Percentiles rank a stretch among this genome's conserved stretches.
These are phyloP conservation scores for Clarireedia homoeocarpa DNA, from an alignment of 2,329 filamentous ascomycete species.

Conservation along the genomic window DNA sequence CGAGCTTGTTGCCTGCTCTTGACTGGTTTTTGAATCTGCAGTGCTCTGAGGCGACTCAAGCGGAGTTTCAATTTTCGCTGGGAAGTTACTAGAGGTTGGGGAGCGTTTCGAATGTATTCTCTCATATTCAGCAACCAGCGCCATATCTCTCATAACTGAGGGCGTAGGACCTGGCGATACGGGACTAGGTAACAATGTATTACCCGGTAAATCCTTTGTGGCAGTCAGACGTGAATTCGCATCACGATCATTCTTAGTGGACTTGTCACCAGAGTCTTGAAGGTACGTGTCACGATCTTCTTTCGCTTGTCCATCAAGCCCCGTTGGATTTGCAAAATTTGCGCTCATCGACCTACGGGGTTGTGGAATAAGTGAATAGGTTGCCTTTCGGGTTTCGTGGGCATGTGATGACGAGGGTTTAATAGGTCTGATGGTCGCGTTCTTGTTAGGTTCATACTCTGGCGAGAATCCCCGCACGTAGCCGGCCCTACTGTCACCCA, in stretches of 20 bases:
- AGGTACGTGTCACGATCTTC: conserved; percentile 38
- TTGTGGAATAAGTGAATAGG: conserved; percentile 11
- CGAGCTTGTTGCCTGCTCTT: conserved; percentile 10
- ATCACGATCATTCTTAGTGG: conserved; percentile 38
- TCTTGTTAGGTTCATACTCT: conserved; percentile 65
- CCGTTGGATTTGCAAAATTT: conserved; percentile 2
- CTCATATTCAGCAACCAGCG: conserved; percentile 25
- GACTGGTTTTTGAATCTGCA: conserved; percentile 12
- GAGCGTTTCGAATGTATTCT: conserved; percentile 21
- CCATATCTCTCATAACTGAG: conserved; percentile 24
- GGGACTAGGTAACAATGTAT: conserved; percentile 8
- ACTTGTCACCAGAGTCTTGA: conserved; percentile 37
- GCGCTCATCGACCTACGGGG: conserved; percentile 13
- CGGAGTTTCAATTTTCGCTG: background rate
- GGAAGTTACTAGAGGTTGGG: conserved; percentile 10
- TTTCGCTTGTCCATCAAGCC: conserved; percentile 21
- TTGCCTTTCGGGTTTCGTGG: conserved; percentile 1
- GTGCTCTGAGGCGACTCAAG: conserved; percentile 17
- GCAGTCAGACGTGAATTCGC: conserved; percentile 24
- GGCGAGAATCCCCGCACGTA: conserved; percentile 58
- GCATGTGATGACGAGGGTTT: conserved; percentile 4
- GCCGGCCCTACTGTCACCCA: conserved; percentile 15
- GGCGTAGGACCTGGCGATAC: conserved; percentile 10
- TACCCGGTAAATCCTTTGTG: conserved; percentile 9
- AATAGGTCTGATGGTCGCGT: conserved; percentile 63